Evolutionary conservation across 495 filamentous ascomycete genomes (phyloP).

Genomic region (Mycothermus thermophilus): DNA sequence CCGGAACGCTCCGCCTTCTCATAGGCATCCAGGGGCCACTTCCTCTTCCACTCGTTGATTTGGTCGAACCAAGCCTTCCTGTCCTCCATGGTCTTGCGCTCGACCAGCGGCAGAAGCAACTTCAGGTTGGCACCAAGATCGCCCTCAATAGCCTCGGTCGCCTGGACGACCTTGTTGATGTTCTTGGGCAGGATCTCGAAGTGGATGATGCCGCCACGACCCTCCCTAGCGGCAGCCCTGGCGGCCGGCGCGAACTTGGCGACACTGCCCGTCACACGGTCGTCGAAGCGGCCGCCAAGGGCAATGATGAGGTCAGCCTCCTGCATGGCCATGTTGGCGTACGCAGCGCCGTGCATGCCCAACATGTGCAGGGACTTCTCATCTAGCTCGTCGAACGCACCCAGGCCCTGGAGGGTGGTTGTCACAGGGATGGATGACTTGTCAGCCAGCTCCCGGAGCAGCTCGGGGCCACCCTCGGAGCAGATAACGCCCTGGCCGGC

Average conservation of each 20-base stretch:
- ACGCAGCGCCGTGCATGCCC: constrained; percentile 69
- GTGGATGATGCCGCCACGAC: constrained; percentile 64
- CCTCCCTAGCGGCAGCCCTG: constrained; percentile 50
- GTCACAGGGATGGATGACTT: constrained; percentile 65
- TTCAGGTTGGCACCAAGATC: constrained; percentile 59
- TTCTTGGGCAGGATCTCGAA: constrained; percentile 79
- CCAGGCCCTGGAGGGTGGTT: constrained; percentile 64
- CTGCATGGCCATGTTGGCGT: constrained; percentile 69
- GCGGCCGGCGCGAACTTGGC: constrained; percentile 56
- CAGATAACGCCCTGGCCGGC: constrained; percentile 58
- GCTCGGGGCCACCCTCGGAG: constrained; percentile 47
- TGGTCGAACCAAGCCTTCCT: constrained; percentile 78
- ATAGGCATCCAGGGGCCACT: constrained; percentile 63
- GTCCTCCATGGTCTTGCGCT: constrained; percentile 39
- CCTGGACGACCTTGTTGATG: constrained; percentile 77
- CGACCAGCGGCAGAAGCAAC: constrained; percentile 54
- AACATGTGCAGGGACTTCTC: constrained; percentile 70
- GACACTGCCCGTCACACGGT: constrained; percentile 55
- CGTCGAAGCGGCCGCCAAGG: constrained; percentile 63
- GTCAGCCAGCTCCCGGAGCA: constrained; percentile 55
- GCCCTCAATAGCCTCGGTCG: constrained; percentile 66
- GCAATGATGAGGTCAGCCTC: constrained; percentile 66
- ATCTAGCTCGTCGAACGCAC: constrained; percentile 64
- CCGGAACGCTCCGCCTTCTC: constrained; percentile 54
- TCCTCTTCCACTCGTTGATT: constrained; percentile 78